Evolutionary conservation across 257 asterid species (phyloP).

Genomic region (Nyctanthes arbortristis): DNA sequence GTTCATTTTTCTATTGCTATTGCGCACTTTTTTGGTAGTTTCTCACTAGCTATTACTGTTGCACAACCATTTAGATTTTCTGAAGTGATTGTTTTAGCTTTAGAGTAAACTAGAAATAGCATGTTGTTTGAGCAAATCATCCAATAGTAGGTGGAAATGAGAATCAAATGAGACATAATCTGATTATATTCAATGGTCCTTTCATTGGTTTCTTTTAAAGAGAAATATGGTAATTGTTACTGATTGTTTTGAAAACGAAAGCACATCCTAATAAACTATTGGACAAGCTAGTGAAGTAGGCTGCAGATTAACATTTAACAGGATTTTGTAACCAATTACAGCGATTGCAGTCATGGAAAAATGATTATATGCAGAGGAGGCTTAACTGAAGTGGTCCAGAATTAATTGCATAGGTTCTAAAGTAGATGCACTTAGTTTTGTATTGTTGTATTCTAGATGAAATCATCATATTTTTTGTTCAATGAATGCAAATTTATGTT

Average conservation of each 20-base stretch:
- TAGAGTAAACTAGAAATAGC: neutral
- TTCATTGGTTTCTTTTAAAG: neutral
- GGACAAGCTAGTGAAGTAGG: slow-evolving; percentile 2
- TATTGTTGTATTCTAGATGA: neutral
- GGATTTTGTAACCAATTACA: neutral
- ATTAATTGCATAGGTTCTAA: neutral
- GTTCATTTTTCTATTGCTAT: slow-evolving; percentile 3
- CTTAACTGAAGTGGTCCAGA: slow-evolving; percentile 4
- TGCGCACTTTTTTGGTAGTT: neutral
- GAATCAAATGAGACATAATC: neutral
- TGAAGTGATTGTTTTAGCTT: neutral
- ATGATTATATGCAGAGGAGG: neutral
- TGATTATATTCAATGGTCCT: neutral
- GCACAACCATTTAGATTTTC: neutral
- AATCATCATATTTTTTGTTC: neutral
- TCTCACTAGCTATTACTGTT: neutral
- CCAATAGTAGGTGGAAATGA: neutral
- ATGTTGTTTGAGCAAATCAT: neutral
- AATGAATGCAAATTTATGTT: slow-evolving; percentile 14
- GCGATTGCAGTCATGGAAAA: neutral
- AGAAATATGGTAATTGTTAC: neutral
- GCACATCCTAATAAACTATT: neutral
- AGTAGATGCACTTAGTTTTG: neutral
- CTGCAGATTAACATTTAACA: neutral
- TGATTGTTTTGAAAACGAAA: neutral